Percentiles rank a stretch among this genome's conserved stretches.
Evolutionary conservation across 305 asterid species (phyloP).

Genomic region (Salvia sclarea): DNA sequence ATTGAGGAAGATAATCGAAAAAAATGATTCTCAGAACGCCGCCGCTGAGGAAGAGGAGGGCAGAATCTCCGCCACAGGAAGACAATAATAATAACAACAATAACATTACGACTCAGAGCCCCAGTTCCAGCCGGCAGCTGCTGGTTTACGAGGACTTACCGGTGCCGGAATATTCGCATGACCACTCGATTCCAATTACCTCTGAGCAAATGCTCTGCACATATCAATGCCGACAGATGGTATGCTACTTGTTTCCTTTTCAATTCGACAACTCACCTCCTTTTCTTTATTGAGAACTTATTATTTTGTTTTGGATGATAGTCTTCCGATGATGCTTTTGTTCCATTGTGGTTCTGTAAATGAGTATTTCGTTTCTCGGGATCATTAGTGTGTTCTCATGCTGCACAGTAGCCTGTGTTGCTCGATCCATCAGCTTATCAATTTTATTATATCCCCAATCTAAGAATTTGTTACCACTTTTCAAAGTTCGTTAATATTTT

Average conservation of each 20-base stretch:
- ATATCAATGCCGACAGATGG: slow-evolving; percentile 98
- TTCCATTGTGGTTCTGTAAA: not conserved
- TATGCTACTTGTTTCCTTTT: slow-evolving; percentile 29
- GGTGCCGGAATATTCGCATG: slow-evolving; percentile 56
- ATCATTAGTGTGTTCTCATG: not conserved
- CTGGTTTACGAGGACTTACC: slow-evolving; percentile 73
- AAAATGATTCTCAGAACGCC: slow-evolving; percentile 87
- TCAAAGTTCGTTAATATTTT: not conserved
- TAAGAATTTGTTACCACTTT: not conserved
- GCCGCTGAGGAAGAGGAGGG: slow-evolving; percentile 72
- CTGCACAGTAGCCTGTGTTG: not conserved
- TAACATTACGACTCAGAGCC: slow-evolving; percentile 38
- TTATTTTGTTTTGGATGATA: not conserved
- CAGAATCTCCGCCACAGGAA: slow-evolving; percentile 52
- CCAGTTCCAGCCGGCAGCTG: slow-evolving; percentile 54
- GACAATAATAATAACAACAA: slow-evolving; percentile 33
- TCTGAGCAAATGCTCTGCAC: slow-evolving; percentile 93
- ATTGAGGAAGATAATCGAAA: not conserved
- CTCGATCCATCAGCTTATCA: not conserved
- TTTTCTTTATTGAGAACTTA: not conserved
- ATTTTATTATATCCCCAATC: not conserved
- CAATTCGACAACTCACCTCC: slow-evolving; percentile 6
- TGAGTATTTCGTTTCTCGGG: not conserved
- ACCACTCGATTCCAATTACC: slow-evolving; percentile 43
- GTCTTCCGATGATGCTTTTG: not conserved